Base-by-base conservation (phyloP, 352 stramenopile genomes). In the Phytopythium oedochilum region DNA sequence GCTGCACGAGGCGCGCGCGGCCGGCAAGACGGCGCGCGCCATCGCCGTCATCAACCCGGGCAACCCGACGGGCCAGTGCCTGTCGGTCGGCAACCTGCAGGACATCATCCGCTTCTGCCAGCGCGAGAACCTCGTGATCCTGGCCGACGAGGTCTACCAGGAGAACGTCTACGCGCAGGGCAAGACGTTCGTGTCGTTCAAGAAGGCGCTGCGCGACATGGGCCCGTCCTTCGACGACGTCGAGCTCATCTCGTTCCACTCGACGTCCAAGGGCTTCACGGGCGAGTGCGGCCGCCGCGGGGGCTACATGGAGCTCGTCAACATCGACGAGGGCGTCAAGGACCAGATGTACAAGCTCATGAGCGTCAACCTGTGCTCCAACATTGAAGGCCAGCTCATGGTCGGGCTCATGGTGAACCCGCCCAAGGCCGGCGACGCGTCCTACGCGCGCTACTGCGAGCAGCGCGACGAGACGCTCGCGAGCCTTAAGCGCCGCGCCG, bases 41-140 rank as follows among this genome's bases (percentile, higher is more conserved):
- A 77, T 99, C 23, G 97, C 98, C n/a, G 78, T 99, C 22, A 99
- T 99, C 78, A 99, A 99, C 80, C 97, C 97, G 26, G 97, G 97
- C 55, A 99, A 99, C 77, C 97, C 97, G 1, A 99, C 97, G 17
- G 97, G 61, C 70, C 96, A 92, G 82, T 98, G 60, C 53, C 60
- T 92, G 29, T 78, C 81, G 60, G 55, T 63, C 15, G 70, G 96
- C 47, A 95, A 97, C 65, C 95, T 99, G 46, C 70, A 94, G 50
- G 90, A 97, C 60, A 97, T 99, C 61, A 92, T 99, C 49, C 68
- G 86, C 48, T 99, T 99, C 59, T 99, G 96, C 73, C 79, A 89
- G 56, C 69, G 93, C 48, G 79, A 99, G 59, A 83, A 96, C 53
- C 80, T 99, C 32, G 80, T 99, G 32, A 78, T 99, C 45, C 70